A percentile compares a stretch with the other conserved stretches of the same genome.
phyloP scores from a whole-genome alignment of 1,139 yeast species.

The Nakaseomyces glabratus region DNA sequence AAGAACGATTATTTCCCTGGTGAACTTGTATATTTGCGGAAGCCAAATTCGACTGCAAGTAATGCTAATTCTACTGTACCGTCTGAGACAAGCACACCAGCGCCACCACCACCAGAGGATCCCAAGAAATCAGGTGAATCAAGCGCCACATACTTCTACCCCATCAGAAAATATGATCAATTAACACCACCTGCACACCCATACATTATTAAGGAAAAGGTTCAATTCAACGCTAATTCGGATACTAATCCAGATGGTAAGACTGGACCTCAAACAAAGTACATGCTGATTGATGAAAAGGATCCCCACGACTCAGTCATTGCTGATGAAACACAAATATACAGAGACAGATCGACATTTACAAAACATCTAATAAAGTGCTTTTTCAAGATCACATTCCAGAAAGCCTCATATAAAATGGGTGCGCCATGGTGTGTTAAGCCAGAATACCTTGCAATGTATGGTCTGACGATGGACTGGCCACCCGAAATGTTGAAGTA shows the following conservation, averaged over 20 bases:
- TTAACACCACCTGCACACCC: conserved; percentile 7
- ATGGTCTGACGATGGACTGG: conserved; percentile 34
- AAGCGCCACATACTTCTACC: conserved; percentile 7
- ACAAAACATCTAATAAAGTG: conserved; percentile 87
- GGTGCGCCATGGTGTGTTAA: conserved; percentile 99
- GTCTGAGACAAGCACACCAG: conserved; percentile 17
- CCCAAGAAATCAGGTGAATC: conserved; percentile 4
- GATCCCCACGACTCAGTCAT: conserved; percentile 49
- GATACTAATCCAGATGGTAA: conserved; percentile 35
- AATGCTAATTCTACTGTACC: conserved; percentile 11
- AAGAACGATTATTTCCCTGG: conserved; percentile 88
- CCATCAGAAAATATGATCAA: conserved; percentile 4
- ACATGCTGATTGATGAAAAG: conserved; percentile 51
- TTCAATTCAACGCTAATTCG: conserved; percentile 38
- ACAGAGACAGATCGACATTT: conserved; percentile 77
- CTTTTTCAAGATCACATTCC: conserved; percentile 74
- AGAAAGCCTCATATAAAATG: conserved; percentile 63
- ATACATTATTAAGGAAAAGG: conserved; percentile 55
- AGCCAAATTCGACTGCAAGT: conserved; percentile 9
- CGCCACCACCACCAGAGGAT: conserved; percentile 16
- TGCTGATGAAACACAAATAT: conserved; percentile 62
- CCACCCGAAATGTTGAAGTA: conserved; percentile 27
- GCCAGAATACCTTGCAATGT: conserved; percentile 43
- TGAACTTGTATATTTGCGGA: conserved; percentile 61
- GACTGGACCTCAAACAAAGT: conserved; percentile 54